Evolutionary conservation across 192 early-diverging fungal genomes (phyloP), one percentile per base, ranked within the genome.

Genomic region (Phycomyces nitens): DNA sequence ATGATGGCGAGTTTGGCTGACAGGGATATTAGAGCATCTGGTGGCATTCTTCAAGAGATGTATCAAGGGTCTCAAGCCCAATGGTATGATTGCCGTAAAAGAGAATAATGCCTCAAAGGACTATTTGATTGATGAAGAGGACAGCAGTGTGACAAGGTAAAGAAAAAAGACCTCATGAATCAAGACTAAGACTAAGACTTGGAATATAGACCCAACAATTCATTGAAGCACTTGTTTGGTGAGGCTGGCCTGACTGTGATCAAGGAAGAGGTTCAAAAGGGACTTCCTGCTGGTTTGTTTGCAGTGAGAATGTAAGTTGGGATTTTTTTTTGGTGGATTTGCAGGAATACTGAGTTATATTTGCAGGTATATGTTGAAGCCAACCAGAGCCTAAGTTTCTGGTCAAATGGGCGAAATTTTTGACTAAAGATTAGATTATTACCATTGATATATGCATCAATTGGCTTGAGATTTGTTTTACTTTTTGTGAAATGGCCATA

Each of bases 61-160:
- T 66, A 86, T 84, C 12, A 60, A 66, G 4, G 89, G 88, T 0
- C 73, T 98, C 29, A 82, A 76, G 47, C 78, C 79, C 2, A 73
- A 76, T 34, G 89, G 91, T 14, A 39, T 95, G 34, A 88, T 99
- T 65, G 89, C 90, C 44, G 82, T 99, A 54, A 99, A 97, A 65
- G 96, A 99, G 69, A 99, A 97, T 69, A 83, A 92, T 52, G 78
- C 89, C 6, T 63, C 73, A 5, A 53, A 66, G 8, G 84, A 79
- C 8, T 84, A 87, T 27, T 75, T 88, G 6, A 75, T 97, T 38
- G 94, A 99, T 62, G 79, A 82, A 26, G 84, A 89, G 22, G 96
- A 96, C 65, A 88, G 87, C 73, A 90, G 88, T 65, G 85, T 92
- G 11, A 94, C 93, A 6, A 68, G 87, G 73, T 77, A 67, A 62